Base-by-base conservation (phyloP, 768 basidiomycete genomes). In the Mycena haematopus region DNA sequence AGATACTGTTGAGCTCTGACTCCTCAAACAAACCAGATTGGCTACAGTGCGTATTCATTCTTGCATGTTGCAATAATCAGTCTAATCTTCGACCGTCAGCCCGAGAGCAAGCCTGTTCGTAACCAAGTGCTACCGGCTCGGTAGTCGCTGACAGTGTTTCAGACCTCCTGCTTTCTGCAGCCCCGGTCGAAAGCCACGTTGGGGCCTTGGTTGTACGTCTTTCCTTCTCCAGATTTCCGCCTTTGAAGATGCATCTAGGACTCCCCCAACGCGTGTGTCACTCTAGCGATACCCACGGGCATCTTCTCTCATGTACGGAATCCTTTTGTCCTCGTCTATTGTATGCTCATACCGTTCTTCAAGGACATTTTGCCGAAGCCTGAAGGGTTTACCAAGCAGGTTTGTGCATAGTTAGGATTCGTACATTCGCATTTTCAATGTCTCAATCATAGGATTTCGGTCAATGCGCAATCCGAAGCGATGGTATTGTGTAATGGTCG, bases 221-320 rank as follows among this genome's bases (percentile, higher is more conserved):
- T 24, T 11, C 35, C 44, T n/a, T 54, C 19, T 31, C 36, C 11
- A 53, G 29, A 8, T 33, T n/a, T 42, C 13, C 11, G 33, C 36
- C 22, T 19, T 31, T 50, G 19, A 60, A 27, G 25, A 21, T 27
- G 15, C 44, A 62, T 54, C 36, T 38, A 87, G 87, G 89, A 90
- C 72, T 89, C 88, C 5, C 90, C 90, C 2, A 92, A 92, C 66
- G 90, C 90, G 2, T 90, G 89, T 67, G 88, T 91, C 6, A 91
- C 89, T 0, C 75, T 93, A 22, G 90, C 82, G 0, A 78, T 93
- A 4, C 91, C 91, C 5, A 80, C 88, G n/a, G 90, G 85, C 3
- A 93, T 93, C 62, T 93, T 93, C 68, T 87, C 90, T 44, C 80
- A 86, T 68, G 88, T 88, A 52, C 42, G 22, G 31, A 31, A 31